Conservation (phyloP, 345 rosid species). For the Pugionium dolabratum region DNA sequence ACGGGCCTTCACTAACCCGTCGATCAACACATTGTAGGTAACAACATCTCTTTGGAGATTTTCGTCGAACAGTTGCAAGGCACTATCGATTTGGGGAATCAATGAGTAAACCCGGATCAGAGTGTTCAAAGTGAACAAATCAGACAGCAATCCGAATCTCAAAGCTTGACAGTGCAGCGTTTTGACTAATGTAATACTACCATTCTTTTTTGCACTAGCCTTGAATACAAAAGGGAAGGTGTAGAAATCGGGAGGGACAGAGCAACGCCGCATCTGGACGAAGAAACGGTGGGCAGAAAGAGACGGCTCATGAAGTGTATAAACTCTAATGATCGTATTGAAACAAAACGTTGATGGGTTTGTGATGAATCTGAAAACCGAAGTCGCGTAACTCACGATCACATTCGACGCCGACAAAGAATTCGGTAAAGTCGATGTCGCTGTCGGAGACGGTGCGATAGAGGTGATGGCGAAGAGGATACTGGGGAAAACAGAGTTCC, state of each 20-base stretch:
- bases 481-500: slow-evolving; percentile 36
- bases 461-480: slow-evolving; percentile 51
- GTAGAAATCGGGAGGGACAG: slow-evolving; percentile 60
- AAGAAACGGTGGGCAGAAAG: slow-evolving; percentile 54
- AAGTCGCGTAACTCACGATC: slow-evolving; percentile 44
- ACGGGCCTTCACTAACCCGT: slow-evolving; percentile 57
- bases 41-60: slow-evolving; percentile 56
- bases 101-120: slow-evolving; percentile 45
- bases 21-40: slow-evolving; percentile 61
- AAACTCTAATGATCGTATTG: slow-evolving; percentile 55
- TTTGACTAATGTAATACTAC: slow-evolving; percentile 29
- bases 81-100: slow-evolving; percentile 28
- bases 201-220: slow-evolving; percentile 51
- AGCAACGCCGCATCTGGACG: slow-evolving; percentile 52
- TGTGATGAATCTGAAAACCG: slow-evolving; percentile 46
- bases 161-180: slow-evolving; percentile 57
- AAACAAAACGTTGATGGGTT: slow-evolving; percentile 62
- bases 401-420: slow-evolving; percentile 9
- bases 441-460: slow-evolving; percentile 24
- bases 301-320: slow-evolving; percentile 54
- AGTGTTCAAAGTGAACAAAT: slow-evolving; percentile 57
- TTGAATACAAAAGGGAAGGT: slow-evolving; percentile 68
- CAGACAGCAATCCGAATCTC: slow-evolving; percentile 53
- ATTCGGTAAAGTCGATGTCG: slow-evolving; percentile 7
- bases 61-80: slow-evolving; percentile 54